Evolutionary conservation across 2,329 filamentous ascomycete genomes (phyloP).

Genomic region (Neonectria neomacrospora): DNA sequence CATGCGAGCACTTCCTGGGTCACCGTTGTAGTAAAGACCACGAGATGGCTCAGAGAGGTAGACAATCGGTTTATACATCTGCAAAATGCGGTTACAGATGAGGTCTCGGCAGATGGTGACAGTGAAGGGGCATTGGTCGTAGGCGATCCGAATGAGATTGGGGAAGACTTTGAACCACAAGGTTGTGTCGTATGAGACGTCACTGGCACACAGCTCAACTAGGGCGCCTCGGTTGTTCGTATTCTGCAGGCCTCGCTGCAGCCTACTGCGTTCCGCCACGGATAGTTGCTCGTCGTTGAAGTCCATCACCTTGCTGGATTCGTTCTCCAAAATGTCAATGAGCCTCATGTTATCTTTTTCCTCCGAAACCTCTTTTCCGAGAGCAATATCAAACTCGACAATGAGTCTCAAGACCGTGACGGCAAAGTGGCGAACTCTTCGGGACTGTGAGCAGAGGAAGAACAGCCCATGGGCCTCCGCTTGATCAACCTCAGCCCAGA

Average conservation of each 20-base stretch:
- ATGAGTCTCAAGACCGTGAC: constrained; percentile 93
- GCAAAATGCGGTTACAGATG: constrained; percentile 89
- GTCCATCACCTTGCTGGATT: constrained; percentile 88
- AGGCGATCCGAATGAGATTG: constrained; percentile 90
- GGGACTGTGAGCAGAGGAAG: constrained; percentile 95
- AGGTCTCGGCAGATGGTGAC: constrained; percentile 91
- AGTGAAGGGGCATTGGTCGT: constrained; percentile 90
- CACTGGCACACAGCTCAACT: constrained; percentile 94
- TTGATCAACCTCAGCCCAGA: constrained; percentile 94
- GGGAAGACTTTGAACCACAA: constrained; percentile 99
- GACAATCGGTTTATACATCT: constrained; percentile 90
- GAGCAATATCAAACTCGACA: constrained; percentile 89
- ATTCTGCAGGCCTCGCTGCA: constrained; percentile 89
- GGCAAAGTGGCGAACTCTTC: constrained; percentile 87
- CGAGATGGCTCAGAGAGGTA: constrained; percentile 79
- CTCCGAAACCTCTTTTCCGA: constrained; percentile 72
- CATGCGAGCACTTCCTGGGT: constrained; percentile 64
- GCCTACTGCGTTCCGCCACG: constrained; percentile 88
- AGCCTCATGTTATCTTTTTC: constrained; percentile 77
- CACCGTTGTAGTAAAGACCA: constrained; percentile 71
- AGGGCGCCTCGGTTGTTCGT: constrained; percentile 86
- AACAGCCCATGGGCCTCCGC: constrained; percentile 97
- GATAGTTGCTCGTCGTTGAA: constrained; percentile 92
- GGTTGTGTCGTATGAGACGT: constrained; percentile 92
- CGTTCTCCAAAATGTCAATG: constrained; percentile 91